These are phyloP conservation scores for Yueomyces sinensis DNA, from an alignment of 805 yeast species.

Conservation along the genomic window DNA sequence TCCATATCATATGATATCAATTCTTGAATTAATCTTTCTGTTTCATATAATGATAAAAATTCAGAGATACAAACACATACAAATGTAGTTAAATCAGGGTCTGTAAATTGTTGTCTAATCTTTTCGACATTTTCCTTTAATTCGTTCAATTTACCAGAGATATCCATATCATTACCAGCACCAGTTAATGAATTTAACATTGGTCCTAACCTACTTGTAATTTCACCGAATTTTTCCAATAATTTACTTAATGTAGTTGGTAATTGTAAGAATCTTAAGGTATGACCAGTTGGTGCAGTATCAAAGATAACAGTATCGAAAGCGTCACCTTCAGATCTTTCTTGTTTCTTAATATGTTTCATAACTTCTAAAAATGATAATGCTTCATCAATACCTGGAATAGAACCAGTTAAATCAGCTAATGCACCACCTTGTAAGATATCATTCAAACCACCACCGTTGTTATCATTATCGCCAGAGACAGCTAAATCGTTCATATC, in stretches of 20 bases:
- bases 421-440: conserved; percentile 27
- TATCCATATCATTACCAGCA: conserved; percentile 51
- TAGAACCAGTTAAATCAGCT: conserved; percentile 82
- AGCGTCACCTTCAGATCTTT: conserved; percentile 27
- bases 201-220: conserved; percentile 82
- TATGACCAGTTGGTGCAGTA: conserved; percentile 99
- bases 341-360: conserved; percentile 84
- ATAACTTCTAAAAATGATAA: conserved; percentile 94
- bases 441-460: conserved; percentile 17
- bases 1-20: conserved; percentile 90
- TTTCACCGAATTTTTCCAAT: conserved; percentile 73
- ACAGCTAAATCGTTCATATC: conserved; percentile 54
- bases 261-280: conserved; percentile 84
- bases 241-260: conserved; percentile 87
- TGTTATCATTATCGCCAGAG: conserved; percentile 31
- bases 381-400: conserved; percentile 98
- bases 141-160: conserved; percentile 43
- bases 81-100: conserved; percentile 90
- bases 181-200: conserved; percentile 70
- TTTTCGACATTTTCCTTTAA: conserved; percentile 71
- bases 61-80: conserved; percentile 97
- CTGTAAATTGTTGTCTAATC: conserved; percentile 88
- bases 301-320: conserved; percentile 91
- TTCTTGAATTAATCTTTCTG: conserved; percentile 96
- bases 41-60: conserved; percentile 88